Base-by-base conservation (phyloP, 495 filamentous ascomycete genomes). In the Tuber umbilicatum region DNA sequence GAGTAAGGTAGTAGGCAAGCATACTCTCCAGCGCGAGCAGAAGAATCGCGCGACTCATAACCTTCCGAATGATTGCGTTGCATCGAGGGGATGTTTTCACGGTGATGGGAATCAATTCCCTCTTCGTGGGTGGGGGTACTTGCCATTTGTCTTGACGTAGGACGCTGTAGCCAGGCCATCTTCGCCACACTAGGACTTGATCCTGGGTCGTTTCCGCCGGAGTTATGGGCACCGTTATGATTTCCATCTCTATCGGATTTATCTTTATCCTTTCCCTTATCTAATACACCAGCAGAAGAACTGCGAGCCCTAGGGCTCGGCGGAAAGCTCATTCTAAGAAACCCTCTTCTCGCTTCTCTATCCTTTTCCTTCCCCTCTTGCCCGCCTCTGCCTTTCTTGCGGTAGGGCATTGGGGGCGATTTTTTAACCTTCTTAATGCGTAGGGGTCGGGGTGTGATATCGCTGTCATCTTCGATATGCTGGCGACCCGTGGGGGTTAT, bases 361-460 rank as follows among this genome's bases (percentile, higher is more conserved):
- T 64, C 55, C 2, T 35, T 64, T 35, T 64, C 55, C 27, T 35
- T 35, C 6, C 55, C 55, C 2, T 17, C 55, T 19, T 35, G 55
- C 4, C 55, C 0, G 27, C 55, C 55, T 64, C 5, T 31, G 27
- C 4, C 2, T 35, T 64, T 64, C 55, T 35, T 64, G n/a, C 72
- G 69, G 6, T 74, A 69, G 19, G 72, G 77, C 72, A 79, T 68
- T n/a, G 77, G 78, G 23, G 77, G 77, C 3, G 77, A 79, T 41
- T 78, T 79, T 31, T 73, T 70, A n/a, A 79, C 37, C 43, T 79
- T 79, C 19, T 72, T 79, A 6, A 79, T 79, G 21, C 69, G 71
- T n/a, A 79, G 38, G 2, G 77, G 77, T 0, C 75, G 75, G 19
- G 77, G 77, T 0, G 69, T 60, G 5, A 70, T 31, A n/a, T 79